phyloP scores from a whole-genome alignment of 257 asterid species.

The Scutellaria baicalensis region DNA sequence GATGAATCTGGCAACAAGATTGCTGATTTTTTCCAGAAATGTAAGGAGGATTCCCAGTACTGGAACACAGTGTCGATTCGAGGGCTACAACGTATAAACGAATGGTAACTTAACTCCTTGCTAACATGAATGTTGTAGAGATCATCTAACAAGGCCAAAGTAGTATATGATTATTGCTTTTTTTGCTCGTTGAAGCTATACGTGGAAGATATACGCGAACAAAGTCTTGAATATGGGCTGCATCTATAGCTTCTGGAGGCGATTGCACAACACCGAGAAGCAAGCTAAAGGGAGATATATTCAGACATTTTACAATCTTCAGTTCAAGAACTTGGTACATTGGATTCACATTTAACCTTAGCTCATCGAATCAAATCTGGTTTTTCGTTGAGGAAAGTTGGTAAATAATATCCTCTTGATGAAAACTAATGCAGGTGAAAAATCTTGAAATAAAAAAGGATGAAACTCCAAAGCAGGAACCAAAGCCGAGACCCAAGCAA shows the following conservation, averaged over 20 bases:
- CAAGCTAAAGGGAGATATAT: conserved; percentile 69
- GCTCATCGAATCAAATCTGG: background rate
- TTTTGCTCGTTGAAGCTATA: conserved; percentile 48
- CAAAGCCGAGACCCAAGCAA: conserved; percentile 44
- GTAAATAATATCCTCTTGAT: background rate
- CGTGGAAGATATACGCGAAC: conserved; percentile 90
- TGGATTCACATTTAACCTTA: background rate
- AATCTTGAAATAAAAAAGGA: conserved; percentile 36
- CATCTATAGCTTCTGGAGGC: conserved; percentile 75
- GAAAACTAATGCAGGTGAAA: conserved; percentile 42
- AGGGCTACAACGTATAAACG: conserved; percentile 71
- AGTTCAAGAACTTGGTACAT: conserved; percentile 64
- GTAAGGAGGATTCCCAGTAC: conserved; percentile 53
- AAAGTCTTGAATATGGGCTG: conserved; percentile 84
- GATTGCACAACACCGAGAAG: conserved; percentile 47
- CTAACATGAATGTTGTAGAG: background rate
- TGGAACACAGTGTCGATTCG: conserved; percentile 66
- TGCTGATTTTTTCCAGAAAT: conserved; percentile 70
- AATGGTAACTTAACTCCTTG: conserved; percentile 43
- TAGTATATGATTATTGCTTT: background rate
- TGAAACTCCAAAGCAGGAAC: conserved; percentile 42
- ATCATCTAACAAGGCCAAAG: background rate
- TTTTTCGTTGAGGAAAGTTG: background rate
- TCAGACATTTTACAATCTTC: conserved; percentile 69
- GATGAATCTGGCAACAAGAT: conserved; percentile 76